Conservation (phyloP, 768 basidiomycete genomes). For the Lyophyllum semitale region DNA sequence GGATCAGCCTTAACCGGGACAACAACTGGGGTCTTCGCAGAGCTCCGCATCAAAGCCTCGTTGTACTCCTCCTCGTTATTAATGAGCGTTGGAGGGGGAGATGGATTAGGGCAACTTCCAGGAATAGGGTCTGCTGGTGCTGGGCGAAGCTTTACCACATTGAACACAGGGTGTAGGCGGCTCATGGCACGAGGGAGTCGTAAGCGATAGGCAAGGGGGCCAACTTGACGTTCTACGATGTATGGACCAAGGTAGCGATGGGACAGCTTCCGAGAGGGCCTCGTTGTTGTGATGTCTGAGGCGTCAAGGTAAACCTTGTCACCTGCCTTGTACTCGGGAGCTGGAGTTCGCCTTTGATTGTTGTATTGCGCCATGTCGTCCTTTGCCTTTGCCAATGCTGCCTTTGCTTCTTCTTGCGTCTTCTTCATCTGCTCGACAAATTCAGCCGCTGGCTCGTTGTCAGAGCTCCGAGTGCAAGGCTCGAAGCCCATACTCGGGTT, state of each 20-base stretch:
- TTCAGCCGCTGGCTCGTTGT: conserved; percentile 2
- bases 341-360: conserved; percentile 3
- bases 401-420: conserved; percentile 10
- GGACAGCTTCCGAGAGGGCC: conserved; percentile 12
- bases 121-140: no score
- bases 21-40: no score
- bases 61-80: no score
- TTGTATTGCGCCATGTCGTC: conserved; percentile 17
- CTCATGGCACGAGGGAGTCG: no score
- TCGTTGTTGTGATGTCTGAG: conserved; percentile 11
- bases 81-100: no score
- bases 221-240: no score
- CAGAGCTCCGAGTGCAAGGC: not conserved
- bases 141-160: no score
- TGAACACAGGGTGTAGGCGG: no score
- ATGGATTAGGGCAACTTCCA: no score
- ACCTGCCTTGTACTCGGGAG: conserved; percentile 10
- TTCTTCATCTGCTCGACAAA: conserved; percentile 12
- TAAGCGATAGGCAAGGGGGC: no score
- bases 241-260: no score
- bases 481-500: conserved; percentile 15
- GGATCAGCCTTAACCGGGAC: not conserved
- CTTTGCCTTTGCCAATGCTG: conserved; percentile 17
- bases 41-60: no score
- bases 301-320: conserved; percentile 18